Evolutionary conservation across 495 filamentous ascomycete species (phyloP).

Genomic region (Trichocladium uniseriatum): DNA sequence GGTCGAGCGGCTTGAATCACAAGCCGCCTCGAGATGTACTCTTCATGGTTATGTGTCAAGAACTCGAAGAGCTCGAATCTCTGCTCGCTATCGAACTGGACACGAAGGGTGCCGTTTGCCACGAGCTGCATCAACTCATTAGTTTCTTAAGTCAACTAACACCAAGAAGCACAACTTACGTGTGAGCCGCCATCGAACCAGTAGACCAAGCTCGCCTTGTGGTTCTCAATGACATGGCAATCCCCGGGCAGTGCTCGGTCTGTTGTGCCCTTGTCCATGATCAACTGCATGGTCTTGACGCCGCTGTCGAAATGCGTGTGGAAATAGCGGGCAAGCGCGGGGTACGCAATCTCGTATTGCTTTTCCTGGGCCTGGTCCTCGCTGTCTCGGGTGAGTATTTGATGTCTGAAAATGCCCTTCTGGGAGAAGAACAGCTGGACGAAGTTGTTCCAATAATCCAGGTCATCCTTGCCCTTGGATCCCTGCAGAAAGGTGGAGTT

Average conservation of each 20-base stretch:
- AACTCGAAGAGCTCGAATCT: conserved; percentile 68
- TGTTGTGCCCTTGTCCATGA: conserved; percentile 47
- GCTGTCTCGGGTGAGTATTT: conserved; percentile 38
- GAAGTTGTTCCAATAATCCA: conserved; percentile 64
- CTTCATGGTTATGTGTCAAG: conserved; percentile 51
- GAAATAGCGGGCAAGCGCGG: conserved; percentile 72
- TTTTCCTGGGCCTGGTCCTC: conserved; percentile 46
- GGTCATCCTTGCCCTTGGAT: conserved; percentile 48
- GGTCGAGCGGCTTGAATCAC: conserved; percentile 46
- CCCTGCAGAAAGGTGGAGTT: conserved; percentile 31
- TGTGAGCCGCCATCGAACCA: conserved; percentile 65
- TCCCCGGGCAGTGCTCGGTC: conserved; percentile 52
- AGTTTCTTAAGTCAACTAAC: conserved; percentile 6
- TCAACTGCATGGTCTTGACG: conserved; percentile 67
- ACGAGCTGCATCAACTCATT: conserved; percentile 45
- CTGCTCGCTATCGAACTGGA: conserved; percentile 57
- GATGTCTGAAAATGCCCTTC: conserved; percentile 57
- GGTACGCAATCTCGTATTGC: conserved; percentile 67
- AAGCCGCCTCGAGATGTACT: conserved; percentile 54
- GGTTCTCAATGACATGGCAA: conserved; percentile 54
- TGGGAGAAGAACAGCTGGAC: conserved; percentile 68
- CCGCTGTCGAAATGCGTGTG: conserved; percentile 76
- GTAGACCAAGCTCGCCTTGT: conserved; percentile 56
- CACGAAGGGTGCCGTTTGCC: conserved; percentile 50
- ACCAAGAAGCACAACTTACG: conserved; percentile 35